Percentiles rank a stretch among this genome's conserved stretches.
phyloP scores from a whole-genome alignment of 2,329 filamentous ascomycete genomes.

The Purpureocillium takamizusanense region DNA sequence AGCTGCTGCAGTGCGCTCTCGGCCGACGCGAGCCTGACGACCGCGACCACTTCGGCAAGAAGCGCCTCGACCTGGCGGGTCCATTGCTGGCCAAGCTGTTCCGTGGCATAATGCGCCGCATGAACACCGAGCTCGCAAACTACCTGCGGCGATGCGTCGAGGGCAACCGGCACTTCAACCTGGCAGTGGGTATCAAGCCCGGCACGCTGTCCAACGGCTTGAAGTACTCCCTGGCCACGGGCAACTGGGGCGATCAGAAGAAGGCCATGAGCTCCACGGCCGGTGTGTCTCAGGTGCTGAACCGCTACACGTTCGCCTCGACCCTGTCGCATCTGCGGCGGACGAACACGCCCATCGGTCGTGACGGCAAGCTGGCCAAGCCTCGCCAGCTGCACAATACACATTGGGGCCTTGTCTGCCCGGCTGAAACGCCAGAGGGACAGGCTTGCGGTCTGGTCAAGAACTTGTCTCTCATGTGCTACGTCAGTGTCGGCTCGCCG shows the following conservation, averaged over 20 bases:
- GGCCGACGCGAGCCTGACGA: constrained; percentile 92
- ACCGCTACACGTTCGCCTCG: constrained; percentile 94
- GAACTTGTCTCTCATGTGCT: constrained; percentile 96
- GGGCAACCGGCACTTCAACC: constrained; percentile 77
- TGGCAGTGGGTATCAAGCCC: constrained; percentile 84
- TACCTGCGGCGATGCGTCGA: constrained; percentile 92
- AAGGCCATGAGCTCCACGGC: constrained; percentile 92
- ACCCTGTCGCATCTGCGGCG: constrained; percentile 93
- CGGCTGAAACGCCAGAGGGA: constrained; percentile 94
- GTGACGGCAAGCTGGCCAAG: constrained; percentile 97
- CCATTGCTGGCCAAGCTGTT: constrained; percentile 94
- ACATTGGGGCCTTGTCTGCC: constrained; percentile 96
- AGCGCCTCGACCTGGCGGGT: constrained; percentile 89
- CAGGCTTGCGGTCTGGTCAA: constrained; percentile 98
- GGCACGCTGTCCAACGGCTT: constrained; percentile 86
- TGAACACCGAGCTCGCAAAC: constrained; percentile 83
- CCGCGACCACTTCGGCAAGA: constrained; percentile 98
- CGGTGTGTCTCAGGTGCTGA: constrained; percentile 95
- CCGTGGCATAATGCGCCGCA: constrained; percentile 80
- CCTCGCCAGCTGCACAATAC: constrained; percentile 97
- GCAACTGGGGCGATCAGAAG: constrained; percentile 99
- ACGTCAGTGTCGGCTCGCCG: constrained; percentile 90
- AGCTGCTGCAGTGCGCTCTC: constrained; percentile 84
- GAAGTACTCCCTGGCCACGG: constrained; percentile 93
- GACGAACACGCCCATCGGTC: constrained; percentile 94